Evolutionary conservation across 179 eudicot genomes (phyloP), one percentile per base, ranked within the genome.

Genomic region (Silene vulgaris): DNA sequence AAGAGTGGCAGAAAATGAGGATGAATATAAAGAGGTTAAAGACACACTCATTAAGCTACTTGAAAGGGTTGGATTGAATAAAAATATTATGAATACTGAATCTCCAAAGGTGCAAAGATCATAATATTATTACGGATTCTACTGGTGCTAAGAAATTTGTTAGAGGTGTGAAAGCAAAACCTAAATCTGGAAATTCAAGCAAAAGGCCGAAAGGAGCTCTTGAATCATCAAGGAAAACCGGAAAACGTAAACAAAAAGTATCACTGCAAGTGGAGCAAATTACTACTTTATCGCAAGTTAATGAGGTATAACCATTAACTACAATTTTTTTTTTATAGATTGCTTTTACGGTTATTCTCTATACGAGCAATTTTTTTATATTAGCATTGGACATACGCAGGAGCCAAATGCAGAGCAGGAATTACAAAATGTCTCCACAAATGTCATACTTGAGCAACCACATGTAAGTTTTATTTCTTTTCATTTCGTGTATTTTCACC

Each of bases 121-220:
- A 32, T 5, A 4, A 2, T 8, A 0, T 40, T 40, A 40, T 40
- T 40, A 40, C 1, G 45, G 45, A 40, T 40, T 40, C 45, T 40
- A 65, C 69, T 30, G 32, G 69, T 23, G 37, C 4, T 8, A 63
- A 11, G 23, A 57, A 57, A 19, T 1, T 17, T n/a, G 63, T 57
- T 19, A 57, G 21, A 16, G 63, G 63, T 11, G 29, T 65, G 21
- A 65, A 65, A 20, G 48, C 7, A 32, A 65, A 65, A 32, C 19
- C 48, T 0, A 65, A 65, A 65, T 14, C 45, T 29, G 69, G 45
- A 65, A 65, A 65, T 5, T 65, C 69, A 65, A 29, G 69, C 21
- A 65, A 32, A 65, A 65, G 69, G 21, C 48, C 69, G 3, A 65
- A 65, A 29, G 9, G 20, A 0, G 69, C 69, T 29, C 69, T 65